phyloP scores from a whole-genome alignment of 805 yeast genomes.

The Lipomyces mesembrius region DNA sequence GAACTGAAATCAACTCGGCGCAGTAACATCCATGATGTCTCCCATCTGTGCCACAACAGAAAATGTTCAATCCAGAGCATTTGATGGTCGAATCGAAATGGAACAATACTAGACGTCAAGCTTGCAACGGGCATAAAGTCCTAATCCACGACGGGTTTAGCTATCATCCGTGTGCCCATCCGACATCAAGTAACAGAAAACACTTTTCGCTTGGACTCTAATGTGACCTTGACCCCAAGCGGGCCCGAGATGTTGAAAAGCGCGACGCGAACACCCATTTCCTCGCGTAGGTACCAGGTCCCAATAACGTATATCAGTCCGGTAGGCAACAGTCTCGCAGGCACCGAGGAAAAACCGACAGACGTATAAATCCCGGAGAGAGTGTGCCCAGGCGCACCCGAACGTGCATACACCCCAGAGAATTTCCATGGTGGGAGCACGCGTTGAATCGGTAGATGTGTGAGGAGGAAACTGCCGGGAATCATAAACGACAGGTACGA shows the following conservation, averaged over 20 bases:
- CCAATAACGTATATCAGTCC: conserved; percentile 51
- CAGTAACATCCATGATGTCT: too few relatives aligned
- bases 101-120: too few relatives aligned
- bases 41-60: too few relatives aligned
- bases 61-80: too few relatives aligned
- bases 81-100: too few relatives aligned
- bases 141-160: too few relatives aligned
- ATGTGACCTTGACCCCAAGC: too few relatives aligned
- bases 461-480: conserved; percentile 47
- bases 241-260: conserved; percentile 49
- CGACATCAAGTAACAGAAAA: too few relatives aligned
- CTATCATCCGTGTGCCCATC: too few relatives aligned
- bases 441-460: conserved; percentile 45
- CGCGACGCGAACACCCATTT: conserved; percentile 54
- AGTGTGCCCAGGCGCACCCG: conserved; percentile 52
- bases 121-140: too few relatives aligned
- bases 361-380: conserved; percentile 54
- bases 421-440: conserved; percentile 45
- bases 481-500: conserved; percentile 46
- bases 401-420: conserved; percentile 72
- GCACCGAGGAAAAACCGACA: conserved; percentile 70
- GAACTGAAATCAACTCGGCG: too few relatives aligned
- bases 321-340: conserved; percentile 71
- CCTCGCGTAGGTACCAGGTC: conserved; percentile 61
- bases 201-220: too few relatives aligned